A percentile compares a stretch with the other conserved stretches of the same genome.
Evolutionary conservation across 2,329 filamentous ascomycete genomes (phyloP).

Genomic region (Proliferodiscus dingleyae): DNA sequence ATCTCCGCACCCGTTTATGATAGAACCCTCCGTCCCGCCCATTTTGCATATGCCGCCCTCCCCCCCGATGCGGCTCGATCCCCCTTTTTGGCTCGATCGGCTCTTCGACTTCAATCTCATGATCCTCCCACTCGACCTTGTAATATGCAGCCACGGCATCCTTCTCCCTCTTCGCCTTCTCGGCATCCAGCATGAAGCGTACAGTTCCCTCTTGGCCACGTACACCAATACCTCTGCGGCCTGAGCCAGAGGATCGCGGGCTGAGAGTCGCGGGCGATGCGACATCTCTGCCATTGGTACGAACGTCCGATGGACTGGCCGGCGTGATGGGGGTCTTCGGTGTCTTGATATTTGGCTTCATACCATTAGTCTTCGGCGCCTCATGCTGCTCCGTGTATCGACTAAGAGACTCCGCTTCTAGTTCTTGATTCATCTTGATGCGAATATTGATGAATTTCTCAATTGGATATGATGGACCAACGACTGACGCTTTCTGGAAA

Average conservation of each 20-base stretch:
- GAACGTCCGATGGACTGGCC: constrained; percentile 29
- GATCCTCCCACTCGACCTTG: constrained; percentile 70
- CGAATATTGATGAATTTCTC: constrained; percentile 81
- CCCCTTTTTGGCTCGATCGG: constrained; percentile 21
- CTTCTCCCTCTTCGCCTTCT: constrained; percentile 68
- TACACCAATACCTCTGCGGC: constrained; percentile 18
- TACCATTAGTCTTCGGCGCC: constrained; percentile 28
- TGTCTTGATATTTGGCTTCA: constrained; percentile 31
- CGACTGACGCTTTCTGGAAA: constrained; percentile 66
- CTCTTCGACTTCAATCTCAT: constrained; percentile 73
- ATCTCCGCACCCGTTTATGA: constrained; percentile 6
- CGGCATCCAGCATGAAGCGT: constrained; percentile 82
- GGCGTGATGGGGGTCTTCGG: constrained; percentile 33
- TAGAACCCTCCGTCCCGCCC: constrained; percentile 8
- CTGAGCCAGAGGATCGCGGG: constrained; percentile 28
- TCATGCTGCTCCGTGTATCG: constrained; percentile 60
- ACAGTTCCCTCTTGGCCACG: constrained; percentile 65
- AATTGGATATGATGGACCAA: constrained; percentile 68
- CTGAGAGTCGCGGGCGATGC: constrained; percentile 29
- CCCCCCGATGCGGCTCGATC: constrained; percentile 12
- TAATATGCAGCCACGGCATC: constrained; percentile 63
- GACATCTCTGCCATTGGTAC: constrained; percentile 26
- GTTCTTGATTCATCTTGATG: constrained; percentile 79
- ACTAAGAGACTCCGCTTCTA: constrained; percentile 56
- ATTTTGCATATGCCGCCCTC: constrained; percentile 11